These are phyloP conservation scores for Schwanniomyces sp. DNA, from an alignment of 805 yeast genomes.

Conservation along the genomic window DNA sequence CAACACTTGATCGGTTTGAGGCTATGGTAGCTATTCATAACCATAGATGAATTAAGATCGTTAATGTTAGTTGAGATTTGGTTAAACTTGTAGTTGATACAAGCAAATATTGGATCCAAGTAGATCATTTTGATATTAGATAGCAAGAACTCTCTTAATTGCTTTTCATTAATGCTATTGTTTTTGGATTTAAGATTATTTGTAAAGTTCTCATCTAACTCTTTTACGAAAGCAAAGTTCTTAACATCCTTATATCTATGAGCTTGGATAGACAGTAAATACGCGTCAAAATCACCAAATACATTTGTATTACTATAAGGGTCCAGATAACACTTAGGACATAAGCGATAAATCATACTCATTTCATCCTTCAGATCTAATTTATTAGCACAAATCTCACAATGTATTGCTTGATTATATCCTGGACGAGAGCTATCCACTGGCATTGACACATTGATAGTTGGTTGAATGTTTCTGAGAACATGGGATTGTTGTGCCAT, in stretches of 20 bases:
- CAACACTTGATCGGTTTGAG: conserved; percentile 20
- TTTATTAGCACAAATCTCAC: conserved; percentile 26
- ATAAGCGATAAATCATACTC: conserved; percentile 25
- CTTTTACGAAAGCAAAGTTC: conserved; percentile 18
- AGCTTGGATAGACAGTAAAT: conserved; percentile 17
- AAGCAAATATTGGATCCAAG: conserved; percentile 40
- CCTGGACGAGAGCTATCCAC: conserved; percentile 3
- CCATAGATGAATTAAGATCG: conserved; percentile 13
- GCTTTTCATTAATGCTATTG: conserved; percentile 28
- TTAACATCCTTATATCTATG: conserved; percentile 12
- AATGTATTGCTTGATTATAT: conserved; percentile 10
- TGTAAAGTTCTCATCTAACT: conserved; percentile 18
- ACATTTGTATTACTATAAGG: conserved; percentile 27
- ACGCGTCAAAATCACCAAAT: conserved; percentile 26
- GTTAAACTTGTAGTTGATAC: conserved; percentile 26
- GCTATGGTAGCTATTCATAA: conserved; percentile 2
- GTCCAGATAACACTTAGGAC: conserved; percentile 26
- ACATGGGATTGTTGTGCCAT: conserved; percentile 4
- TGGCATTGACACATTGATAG: conserved; percentile 14
- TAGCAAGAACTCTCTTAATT: conserved; percentile 33
- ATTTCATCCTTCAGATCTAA: conserved; percentile 24
- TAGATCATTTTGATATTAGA: conserved; percentile 34
- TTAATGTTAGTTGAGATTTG: conserved; percentile 33
- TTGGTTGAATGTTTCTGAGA: conserved; percentile 10
- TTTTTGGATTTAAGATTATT: conserved; percentile 20